Percentiles rank a stretch among this genome's conserved stretches.
Evolutionary conservation across 1,139 yeast genomes (phyloP).

Genomic region (Debaryomyces fabryi): DNA sequence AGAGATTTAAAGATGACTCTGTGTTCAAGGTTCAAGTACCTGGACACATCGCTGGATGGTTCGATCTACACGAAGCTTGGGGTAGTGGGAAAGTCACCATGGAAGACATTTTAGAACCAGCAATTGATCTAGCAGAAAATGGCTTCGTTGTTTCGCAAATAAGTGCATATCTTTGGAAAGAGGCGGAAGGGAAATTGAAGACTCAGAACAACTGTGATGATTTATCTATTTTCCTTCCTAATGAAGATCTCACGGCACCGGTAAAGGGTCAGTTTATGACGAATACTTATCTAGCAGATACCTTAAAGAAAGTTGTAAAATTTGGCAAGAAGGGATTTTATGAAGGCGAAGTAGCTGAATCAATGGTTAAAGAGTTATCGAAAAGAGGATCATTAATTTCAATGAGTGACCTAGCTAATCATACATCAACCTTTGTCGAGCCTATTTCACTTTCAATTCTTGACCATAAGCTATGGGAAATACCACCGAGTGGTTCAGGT

Average conservation of each 20-base stretch:
- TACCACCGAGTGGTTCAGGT: slow-evolving; percentile 85
- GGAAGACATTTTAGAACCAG: slow-evolving; percentile 65
- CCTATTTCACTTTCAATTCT: slow-evolving; percentile 57
- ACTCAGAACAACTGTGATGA: slow-evolving; percentile 37
- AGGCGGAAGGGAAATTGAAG: slow-evolving; percentile 38
- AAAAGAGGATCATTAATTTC: slow-evolving; percentile 59
- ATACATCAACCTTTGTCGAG: slow-evolving; percentile 60
- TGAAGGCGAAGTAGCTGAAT: slow-evolving; percentile 65
- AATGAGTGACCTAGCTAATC: slow-evolving; percentile 57
- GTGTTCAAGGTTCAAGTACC: slow-evolving; percentile 71
- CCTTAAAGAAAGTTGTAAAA: slow-evolving; percentile 53
- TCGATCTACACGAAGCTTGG: slow-evolving; percentile 67
- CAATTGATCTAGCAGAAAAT: slow-evolving; percentile 66
- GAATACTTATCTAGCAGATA: slow-evolving; percentile 57
- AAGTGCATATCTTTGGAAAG: slow-evolving; percentile 56
- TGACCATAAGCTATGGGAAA: slow-evolving; percentile 61
- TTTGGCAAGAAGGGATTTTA: slow-evolving; percentile 70
- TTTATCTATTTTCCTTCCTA: slow-evolving; percentile 33
- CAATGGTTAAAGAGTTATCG: slow-evolving; percentile 58
- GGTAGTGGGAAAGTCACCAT: slow-evolving; percentile 70
- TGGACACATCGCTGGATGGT: slow-evolving; percentile 80
- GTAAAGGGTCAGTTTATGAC: slow-evolving; percentile 59
- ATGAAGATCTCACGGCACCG: slow-evolving; percentile 45
- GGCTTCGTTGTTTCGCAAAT: slow-evolving; percentile 70
- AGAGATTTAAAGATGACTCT: slow-evolving; percentile 49